Evolutionary conservation across 164 flowering plant species (phyloP).

Genomic region (Piper betle): DNA sequence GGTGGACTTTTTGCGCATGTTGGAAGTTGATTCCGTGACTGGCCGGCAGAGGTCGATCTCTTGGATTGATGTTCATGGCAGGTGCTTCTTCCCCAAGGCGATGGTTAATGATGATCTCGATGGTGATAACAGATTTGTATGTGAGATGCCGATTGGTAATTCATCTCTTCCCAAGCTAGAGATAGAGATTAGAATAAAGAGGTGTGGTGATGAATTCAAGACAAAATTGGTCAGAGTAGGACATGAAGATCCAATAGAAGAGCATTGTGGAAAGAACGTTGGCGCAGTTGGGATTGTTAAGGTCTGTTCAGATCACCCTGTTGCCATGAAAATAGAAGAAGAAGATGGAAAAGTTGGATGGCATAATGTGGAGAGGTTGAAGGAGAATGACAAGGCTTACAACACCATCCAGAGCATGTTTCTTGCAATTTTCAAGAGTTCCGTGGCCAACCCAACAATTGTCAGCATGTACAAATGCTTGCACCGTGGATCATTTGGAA

Average conservation of each 20-base stretch:
- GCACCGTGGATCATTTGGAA: conserved; percentile 15
- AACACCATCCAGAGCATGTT: conserved; percentile 15
- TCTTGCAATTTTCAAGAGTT: conserved; percentile 11
- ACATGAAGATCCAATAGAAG: conserved; percentile 3
- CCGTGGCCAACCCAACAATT: conserved; percentile 12
- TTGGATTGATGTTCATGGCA: conserved; percentile 12
- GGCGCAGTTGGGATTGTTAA: neutral
- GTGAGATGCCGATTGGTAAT: neutral
- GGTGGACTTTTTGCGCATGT: conserved; percentile 11
- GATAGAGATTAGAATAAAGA: conserved; percentile 10
- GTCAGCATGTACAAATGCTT: conserved; percentile 24
- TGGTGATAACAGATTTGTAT: neutral
- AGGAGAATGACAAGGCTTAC: conserved; percentile 3
- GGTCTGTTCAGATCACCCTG: neutral
- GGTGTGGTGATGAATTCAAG: neutral
- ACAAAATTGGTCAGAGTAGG: no score
- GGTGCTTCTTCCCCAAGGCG: conserved; percentile 11
- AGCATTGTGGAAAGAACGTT: conserved; percentile 11
- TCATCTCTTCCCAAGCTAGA: conserved; percentile 9
- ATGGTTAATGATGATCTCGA: neutral
- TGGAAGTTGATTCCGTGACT: conserved; percentile 3
- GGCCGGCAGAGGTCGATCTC: conserved; percentile 9
- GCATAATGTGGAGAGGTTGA: conserved; percentile 18
- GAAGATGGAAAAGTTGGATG: conserved; percentile 12
- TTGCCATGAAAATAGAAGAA: neutral